Base-by-base conservation (phyloP, 495 filamentous ascomycete species). In the Hypoxylon fuscum region DNA sequence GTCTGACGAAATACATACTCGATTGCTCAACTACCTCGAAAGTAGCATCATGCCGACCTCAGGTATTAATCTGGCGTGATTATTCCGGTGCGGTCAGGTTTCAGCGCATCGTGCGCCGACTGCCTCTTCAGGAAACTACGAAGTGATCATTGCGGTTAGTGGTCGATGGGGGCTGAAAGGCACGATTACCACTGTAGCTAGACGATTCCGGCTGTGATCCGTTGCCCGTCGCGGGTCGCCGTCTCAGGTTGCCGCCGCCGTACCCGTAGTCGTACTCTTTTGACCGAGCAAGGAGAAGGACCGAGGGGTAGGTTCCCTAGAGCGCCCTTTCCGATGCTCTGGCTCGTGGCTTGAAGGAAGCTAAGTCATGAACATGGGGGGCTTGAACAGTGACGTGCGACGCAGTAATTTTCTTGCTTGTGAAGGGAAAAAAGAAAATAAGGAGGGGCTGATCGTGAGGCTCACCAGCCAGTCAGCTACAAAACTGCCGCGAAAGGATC, bases 381-480 rank as follows among this genome's bases (percentile, higher is more conserved):
- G n/a, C 20, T 8, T 6, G 11, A 11, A 43, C 15, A 41, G 15
- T 46, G 38, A 50, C 51, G 44, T 34, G 52, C 17, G 25, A 43
- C 38, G 40, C n/a, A 7, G 15, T 20, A 15, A 7, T 40, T 8
- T 27, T 8, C 25, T 3, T 27, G 25, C 25, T 8, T 27, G 25
- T 27, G 34, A 14, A 25, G 44, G 27, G 38, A 45, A 32, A 25
- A 45, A 46, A 42, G n/a, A 45, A 23, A 18, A 12, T 14, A 58
- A 54, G 58, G 62, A 69, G 57, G 67, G 67, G 64, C 67, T 62
- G 61, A 72, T 72, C 67, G 63, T 62, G 63, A 72, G 63, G 66
- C 69, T 72, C 53, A 48, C 41, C 54, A 65, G 50, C 69, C 69
- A 72, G 66, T 69, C 63, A 69, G 66, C 62, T 64, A 59, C 54